Percentiles rank a stretch among this genome's conserved stretches.
These are phyloP conservation scores for Phaeotremella skinneri DNA, from an alignment of 768 basidiomycete species.

Conservation along the genomic window DNA sequence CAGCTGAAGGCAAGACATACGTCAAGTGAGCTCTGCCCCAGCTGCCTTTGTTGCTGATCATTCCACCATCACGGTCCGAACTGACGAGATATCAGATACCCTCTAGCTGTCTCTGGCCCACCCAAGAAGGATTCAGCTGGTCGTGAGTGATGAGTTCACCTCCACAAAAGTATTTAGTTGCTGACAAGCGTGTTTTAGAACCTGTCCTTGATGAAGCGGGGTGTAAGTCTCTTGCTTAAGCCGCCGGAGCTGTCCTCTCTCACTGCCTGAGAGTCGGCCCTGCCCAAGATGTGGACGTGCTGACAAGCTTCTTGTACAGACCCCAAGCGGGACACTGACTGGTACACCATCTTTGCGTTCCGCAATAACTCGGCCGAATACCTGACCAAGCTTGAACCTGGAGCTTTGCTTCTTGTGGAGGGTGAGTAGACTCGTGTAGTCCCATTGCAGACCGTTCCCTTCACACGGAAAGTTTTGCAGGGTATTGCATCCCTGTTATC, in stretches of 20 bases:
- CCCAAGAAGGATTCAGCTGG: constrained; percentile 21
- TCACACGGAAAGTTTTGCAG: too few species aligned
- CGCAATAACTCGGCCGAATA: constrained; percentile 11
- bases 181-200: constrained; percentile 9
- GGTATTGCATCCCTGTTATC: too few species aligned
- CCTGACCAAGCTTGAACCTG: constrained; percentile 18
- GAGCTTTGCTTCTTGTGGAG: constrained; percentile 20
- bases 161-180: too few species aligned
- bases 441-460: background rate
- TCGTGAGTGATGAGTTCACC: too few species aligned
- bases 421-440: constrained; percentile 13
- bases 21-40: constrained; percentile 12
- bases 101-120: constrained; percentile 17
- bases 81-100: constrained; percentile 10
- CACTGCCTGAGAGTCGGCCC: background rate
- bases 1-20: constrained; percentile 14
- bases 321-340: constrained; percentile 22
- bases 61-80: background rate
- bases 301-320: constrained; percentile 6
- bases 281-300: background rate
- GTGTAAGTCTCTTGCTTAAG: constrained; percentile 10
- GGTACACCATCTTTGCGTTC: constrained; percentile 30
- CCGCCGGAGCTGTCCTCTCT: background rate
- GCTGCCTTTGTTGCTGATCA: background rate
- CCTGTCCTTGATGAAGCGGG: constrained; percentile 22